phyloP scores from a whole-genome alignment of 768 basidiomycete genomes.

The Pholiota molesta region DNA sequence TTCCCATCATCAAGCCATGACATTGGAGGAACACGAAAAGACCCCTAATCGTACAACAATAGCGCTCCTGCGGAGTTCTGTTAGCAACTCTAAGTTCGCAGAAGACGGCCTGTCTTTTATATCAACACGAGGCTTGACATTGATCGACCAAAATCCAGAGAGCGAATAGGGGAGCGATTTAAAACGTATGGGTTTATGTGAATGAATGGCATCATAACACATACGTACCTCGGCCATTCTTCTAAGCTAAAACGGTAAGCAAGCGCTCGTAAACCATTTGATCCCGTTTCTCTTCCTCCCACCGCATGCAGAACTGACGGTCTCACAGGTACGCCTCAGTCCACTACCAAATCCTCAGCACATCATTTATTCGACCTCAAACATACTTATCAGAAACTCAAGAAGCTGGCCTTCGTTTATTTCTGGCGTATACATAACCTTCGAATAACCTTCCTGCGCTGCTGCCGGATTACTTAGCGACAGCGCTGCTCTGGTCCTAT shows the following conservation, averaged over 20 bases:
- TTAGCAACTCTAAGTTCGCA: too few relatives aligned
- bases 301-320: background rate
- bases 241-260: background rate
- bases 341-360: background rate
- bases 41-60: too few relatives aligned
- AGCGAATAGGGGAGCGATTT: too few relatives aligned
- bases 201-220: background rate
- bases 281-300: background rate
- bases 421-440: background rate
- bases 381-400: background rate
- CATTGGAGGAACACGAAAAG: too few relatives aligned
- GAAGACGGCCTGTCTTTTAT: too few relatives aligned
- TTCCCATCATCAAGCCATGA: too few relatives aligned
- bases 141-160: too few relatives aligned
- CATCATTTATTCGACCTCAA: background rate
- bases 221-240: background rate
- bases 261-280: background rate
- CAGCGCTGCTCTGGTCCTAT: background rate
- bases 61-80: too few relatives aligned
- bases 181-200: too few relatives aligned
- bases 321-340: background rate
- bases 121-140: too few relatives aligned
- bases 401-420: constrained; percentile 1
- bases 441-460: background rate
- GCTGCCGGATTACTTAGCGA: background rate